phyloP scores from a whole-genome alignment of 768 basidiomycete genomes.

The Termitomyces sp. region DNA sequence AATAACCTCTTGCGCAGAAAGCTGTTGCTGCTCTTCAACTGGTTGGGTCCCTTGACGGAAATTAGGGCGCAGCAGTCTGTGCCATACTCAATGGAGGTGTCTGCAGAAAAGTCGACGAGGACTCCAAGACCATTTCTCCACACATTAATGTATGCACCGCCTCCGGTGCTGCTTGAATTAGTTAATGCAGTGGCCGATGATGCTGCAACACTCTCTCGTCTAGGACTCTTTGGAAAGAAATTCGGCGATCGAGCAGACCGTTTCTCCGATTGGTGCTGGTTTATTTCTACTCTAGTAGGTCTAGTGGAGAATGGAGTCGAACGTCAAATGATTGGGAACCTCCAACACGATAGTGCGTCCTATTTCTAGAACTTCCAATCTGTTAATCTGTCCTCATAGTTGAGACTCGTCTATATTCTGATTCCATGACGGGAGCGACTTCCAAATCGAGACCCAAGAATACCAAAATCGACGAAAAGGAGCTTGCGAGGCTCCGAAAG shows the following conservation, averaged over 20 bases:
- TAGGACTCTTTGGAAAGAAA: constrained; percentile 63
- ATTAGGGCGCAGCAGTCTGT: constrained; percentile 67
- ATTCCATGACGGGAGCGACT: constrained; percentile 68
- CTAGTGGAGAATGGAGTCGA: constrained; percentile 84
- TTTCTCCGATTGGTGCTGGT: constrained; percentile 86
- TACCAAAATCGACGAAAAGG: constrained; percentile 61
- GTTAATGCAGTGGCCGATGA: constrained; percentile 74
- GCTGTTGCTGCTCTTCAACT: constrained; percentile 77
- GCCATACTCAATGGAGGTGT: constrained; percentile 48
- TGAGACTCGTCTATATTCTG: constrained; percentile 64
- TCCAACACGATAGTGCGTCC: constrained; percentile 57
- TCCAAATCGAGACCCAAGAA: constrained; percentile 60
- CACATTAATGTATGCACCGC: constrained; percentile 71
- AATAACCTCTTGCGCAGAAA: constrained; percentile 48
- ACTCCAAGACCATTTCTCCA: constrained; percentile 61
- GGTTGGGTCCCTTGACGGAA: constrained; percentile 69
- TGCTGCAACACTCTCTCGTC: constrained; percentile 63
- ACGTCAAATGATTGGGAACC: constrained; percentile 58
- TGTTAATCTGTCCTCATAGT: constrained; percentile 34
- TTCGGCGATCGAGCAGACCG: constrained; percentile 65
- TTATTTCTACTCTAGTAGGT: constrained; percentile 70
- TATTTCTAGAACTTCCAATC: not conserved
- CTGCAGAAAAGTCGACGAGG: constrained; percentile 28
- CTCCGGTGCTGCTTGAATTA: constrained; percentile 76
- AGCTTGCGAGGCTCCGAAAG: constrained; percentile 58